phyloP scores from a whole-genome alignment of 495 filamentous ascomycete genomes.

The Hypoxylon intermedium region DNA sequence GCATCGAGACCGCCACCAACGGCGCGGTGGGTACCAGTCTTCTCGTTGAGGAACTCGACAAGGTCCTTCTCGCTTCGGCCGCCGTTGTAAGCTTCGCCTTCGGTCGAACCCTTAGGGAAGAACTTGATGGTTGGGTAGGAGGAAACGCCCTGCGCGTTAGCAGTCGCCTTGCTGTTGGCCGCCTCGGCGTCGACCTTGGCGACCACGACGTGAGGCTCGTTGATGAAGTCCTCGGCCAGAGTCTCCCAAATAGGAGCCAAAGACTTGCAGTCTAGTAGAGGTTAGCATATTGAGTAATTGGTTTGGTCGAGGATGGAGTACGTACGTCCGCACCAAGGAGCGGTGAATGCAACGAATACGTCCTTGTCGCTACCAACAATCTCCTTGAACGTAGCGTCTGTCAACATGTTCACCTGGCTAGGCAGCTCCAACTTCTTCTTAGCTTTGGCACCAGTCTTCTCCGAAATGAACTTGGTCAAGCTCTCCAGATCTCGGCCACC shows the following conservation, averaged over 20 bases:
- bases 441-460: slow-evolving; percentile 85
- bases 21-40: slow-evolving; percentile 86
- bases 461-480: slow-evolving; percentile 77
- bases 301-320: slow-evolving; percentile 37
- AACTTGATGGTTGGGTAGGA: slow-evolving; percentile 98
- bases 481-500: slow-evolving; percentile 89
- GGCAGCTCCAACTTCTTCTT: slow-evolving; percentile 71
- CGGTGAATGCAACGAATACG: slow-evolving; percentile 94
- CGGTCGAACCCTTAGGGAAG: slow-evolving; percentile 88
- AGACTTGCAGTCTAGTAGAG: slow-evolving; percentile 84
- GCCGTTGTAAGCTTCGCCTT: slow-evolving; percentile 73
- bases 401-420: slow-evolving; percentile 80
- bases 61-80: slow-evolving; percentile 81
- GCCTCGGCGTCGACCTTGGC: slow-evolving; percentile 96
- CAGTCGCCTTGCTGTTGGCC: slow-evolving; percentile 77
- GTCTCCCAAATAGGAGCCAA: slow-evolving; percentile 92
- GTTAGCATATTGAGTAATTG: slow-evolving; percentile 38
- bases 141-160: slow-evolving; percentile 76
- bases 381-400: slow-evolving; percentile 77
- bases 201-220: slow-evolving; percentile 78
- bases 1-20: slow-evolving; percentile 81
- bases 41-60: slow-evolving; percentile 82
- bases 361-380: slow-evolving; percentile 83
- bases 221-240: slow-evolving; percentile 80
- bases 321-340: slow-evolving; percentile 96